A percentile compares a stretch with the other conserved stretches of the same genome.
Conservation (phyloP, 345 rosid genomes). For the Eucalyptus shirleyi region DNA sequence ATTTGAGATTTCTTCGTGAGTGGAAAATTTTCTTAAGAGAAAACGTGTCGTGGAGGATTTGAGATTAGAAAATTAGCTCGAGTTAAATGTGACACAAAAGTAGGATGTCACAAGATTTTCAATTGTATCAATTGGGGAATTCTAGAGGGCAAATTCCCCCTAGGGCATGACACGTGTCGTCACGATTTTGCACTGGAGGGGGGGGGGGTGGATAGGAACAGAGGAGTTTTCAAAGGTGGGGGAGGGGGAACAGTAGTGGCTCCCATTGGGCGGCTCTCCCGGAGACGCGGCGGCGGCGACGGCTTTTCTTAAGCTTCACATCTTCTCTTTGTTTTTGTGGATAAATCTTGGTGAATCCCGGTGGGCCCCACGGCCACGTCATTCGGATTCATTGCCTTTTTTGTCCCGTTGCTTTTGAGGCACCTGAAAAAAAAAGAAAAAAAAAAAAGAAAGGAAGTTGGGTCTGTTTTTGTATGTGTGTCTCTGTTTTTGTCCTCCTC, state of each 20-base stretch:
- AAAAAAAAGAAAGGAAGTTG: background rate
- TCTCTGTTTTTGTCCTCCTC: background rate
- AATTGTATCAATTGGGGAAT: accelerated
- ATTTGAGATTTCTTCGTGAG: background rate
- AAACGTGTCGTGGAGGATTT: background rate
- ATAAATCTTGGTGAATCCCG: background rate
- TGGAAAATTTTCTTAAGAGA: background rate
- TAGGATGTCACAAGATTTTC: background rate
- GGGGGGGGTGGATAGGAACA: background rate
- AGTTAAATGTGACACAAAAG: accelerated
- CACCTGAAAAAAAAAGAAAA: background rate
- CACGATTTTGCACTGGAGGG: background rate
- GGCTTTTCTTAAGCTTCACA: background rate
- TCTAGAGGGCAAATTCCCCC: accelerated
- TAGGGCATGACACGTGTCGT: background rate
- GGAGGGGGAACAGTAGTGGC: background rate
- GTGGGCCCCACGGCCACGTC: background rate
- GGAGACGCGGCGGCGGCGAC: background rate
- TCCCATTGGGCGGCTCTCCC: background rate
- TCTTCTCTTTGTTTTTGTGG: background rate
- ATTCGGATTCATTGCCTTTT: background rate
- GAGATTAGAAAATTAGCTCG: background rate
- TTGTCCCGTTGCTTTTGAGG: background rate
- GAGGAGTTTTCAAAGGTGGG: background rate
- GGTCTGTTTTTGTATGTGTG: background rate